Conservation (phyloP, 2,329 filamentous ascomycete species). For the Penicillium sp. region DNA sequence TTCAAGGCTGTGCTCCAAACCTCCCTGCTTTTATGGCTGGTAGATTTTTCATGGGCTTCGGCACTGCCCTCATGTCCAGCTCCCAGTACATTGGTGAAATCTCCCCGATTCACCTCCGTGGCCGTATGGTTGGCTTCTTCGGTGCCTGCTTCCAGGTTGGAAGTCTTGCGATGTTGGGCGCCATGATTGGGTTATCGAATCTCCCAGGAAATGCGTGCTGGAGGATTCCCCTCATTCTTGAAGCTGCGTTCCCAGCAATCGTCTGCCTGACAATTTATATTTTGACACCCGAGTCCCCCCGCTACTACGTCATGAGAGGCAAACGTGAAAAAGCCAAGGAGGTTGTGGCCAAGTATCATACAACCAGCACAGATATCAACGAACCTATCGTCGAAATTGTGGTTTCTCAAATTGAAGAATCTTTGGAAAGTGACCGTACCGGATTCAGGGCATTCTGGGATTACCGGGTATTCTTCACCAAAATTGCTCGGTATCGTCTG, state of each 20-base stretch:
- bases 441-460: slow-evolving; percentile 50
- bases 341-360: slow-evolving; percentile 48
- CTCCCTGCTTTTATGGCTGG: slow-evolving; percentile 44
- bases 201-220: slow-evolving; percentile 46
- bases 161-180: slow-evolving; percentile 47
- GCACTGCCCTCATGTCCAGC: slow-evolving; percentile 43
- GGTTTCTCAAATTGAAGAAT: slow-evolving; percentile 51
- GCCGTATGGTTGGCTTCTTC: slow-evolving; percentile 53
- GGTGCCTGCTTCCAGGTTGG: slow-evolving; percentile 54
- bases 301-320: slow-evolving; percentile 42
- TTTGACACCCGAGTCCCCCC: slow-evolving; percentile 44
- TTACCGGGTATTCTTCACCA: slow-evolving; percentile 53
- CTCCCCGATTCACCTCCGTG: slow-evolving; percentile 39
- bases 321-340: slow-evolving; percentile 39
- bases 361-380: slow-evolving; percentile 45
- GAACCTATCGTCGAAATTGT: slow-evolving; percentile 50
- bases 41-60: slow-evolving; percentile 45
- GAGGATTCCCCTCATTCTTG: slow-evolving; percentile 50
- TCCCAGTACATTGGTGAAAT: slow-evolving; percentile 48
- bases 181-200: slow-evolving; percentile 49
- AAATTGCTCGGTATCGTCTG: slow-evolving; percentile 49
- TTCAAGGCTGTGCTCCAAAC: slow-evolving; percentile 39
- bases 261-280: slow-evolving; percentile 51
- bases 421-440: slow-evolving; percentile 44
- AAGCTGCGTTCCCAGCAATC: slow-evolving; percentile 53